phyloP scores from a whole-genome alignment of 1,284 basidiomycete species.

The Schizophyllum amplum region DNA sequence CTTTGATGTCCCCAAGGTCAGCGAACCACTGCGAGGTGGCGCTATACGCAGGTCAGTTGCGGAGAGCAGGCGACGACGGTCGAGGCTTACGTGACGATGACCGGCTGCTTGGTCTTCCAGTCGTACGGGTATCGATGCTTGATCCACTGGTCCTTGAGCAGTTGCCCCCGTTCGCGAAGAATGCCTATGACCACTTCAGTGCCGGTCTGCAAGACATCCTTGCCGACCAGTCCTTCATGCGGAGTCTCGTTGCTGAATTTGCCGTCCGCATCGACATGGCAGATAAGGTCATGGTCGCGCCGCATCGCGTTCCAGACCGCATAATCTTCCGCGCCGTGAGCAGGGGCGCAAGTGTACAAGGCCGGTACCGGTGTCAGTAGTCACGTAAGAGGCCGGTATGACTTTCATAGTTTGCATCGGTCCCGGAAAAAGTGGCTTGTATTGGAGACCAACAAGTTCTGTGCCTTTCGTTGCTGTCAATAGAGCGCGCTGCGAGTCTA shows the following conservation, averaged over 20 bases:
- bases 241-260: constrained; percentile 49
- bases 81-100: constrained; percentile 72
- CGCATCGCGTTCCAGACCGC: constrained; percentile 41
- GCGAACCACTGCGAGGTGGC: constrained; percentile 99
- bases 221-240: constrained; percentile 49
- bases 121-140: constrained; percentile 94
- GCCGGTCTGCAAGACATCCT: constrained; percentile 70
- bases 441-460: constrained; percentile 58
- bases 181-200: constrained; percentile 59
- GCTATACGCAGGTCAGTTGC: constrained; percentile 30
- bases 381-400: constrained; percentile 67
- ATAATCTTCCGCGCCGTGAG: constrained; percentile 94
- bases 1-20: constrained; percentile 81
- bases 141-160: constrained; percentile 67
- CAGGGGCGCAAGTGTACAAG: constrained; percentile 95
- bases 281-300: constrained; percentile 37
- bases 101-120: constrained; percentile 92
- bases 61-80: constrained; percentile 6
- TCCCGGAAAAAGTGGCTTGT: constrained; percentile 59
- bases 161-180: constrained; percentile 46
- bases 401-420: constrained; percentile 28
- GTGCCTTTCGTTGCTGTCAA: too few relatives aligned
- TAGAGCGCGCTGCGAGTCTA: too few relatives aligned
- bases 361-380: constrained; percentile 86
- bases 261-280: constrained; percentile 83